Evolutionary conservation across 495 filamentous ascomycete genomes (phyloP).

Genomic region (Chaetomium tenue): DNA sequence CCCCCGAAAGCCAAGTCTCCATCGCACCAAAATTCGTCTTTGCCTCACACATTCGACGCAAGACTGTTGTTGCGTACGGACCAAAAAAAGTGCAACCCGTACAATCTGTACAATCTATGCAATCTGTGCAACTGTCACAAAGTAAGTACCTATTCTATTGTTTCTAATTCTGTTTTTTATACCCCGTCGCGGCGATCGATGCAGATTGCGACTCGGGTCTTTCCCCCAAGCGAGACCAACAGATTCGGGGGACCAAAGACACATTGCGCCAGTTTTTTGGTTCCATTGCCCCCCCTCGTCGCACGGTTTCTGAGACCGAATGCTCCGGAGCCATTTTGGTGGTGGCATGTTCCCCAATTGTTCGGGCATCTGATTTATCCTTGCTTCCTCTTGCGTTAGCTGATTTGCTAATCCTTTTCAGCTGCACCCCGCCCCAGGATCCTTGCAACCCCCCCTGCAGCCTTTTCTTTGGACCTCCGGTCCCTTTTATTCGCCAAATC

Average conservation of each 20-base stretch:
- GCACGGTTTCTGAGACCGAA: neutral
- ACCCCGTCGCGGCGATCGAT: neutral
- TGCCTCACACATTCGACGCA: conserved; percentile 6
- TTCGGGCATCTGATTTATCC: conserved; percentile 12
- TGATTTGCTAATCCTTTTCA: conserved; percentile 25
- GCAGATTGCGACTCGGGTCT: neutral
- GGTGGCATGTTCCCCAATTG: neutral
- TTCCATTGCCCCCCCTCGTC: neutral
- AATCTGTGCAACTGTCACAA: neutral
- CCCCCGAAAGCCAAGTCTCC: conserved; percentile 1
- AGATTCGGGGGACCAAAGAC: neutral
- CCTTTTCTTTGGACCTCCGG: conserved; percentile 10
- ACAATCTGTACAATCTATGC: no score
- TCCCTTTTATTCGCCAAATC: conserved; percentile 18
- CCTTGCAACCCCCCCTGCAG: conserved; percentile 16
- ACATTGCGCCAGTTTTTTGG: neutral
- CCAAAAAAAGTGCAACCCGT: neutral
- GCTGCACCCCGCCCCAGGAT: conserved; percentile 16
- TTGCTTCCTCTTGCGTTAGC: conserved; percentile 1
- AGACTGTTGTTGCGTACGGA: neutral
- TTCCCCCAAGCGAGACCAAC: neutral
- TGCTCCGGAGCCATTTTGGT: neutral
- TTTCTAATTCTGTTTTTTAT: neutral
- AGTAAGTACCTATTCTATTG: neutral
- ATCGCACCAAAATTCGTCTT: neutral